A percentile compares a stretch with the other conserved stretches of the same genome.
phyloP scores from a whole-genome alignment of 2,329 filamentous ascomycete species.

The Cadophora malorum region DNA sequence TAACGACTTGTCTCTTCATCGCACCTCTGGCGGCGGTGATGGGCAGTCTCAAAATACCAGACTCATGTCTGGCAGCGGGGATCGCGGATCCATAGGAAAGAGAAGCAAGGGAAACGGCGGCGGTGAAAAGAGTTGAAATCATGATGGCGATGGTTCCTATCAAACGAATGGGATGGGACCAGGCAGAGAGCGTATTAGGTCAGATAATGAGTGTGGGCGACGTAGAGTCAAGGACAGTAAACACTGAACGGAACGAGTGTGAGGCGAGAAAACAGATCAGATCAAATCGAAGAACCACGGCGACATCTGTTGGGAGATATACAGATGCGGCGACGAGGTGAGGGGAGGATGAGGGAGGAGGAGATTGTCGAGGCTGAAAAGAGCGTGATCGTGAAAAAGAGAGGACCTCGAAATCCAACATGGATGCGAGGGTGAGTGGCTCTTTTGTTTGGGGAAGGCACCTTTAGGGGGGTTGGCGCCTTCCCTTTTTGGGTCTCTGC shows the following conservation, averaged over 20 bases:
- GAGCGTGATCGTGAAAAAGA: conserved; percentile 14
- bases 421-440: neutral
- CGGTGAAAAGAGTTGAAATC: conserved; percentile 27
- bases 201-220: conserved; percentile 10
- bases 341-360: neutral
- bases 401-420: neutral
- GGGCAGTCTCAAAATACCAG: conserved; percentile 25
- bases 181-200: conserved; percentile 8
- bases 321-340: neutral
- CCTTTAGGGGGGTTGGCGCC: conserved; percentile 8
- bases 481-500: neutral
- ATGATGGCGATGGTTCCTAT: conserved; percentile 20
- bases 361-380: conserved; percentile 12
- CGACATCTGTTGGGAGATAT: conserved; percentile 14
- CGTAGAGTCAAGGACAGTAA: conserved; percentile 8
- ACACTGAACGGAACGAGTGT: conserved; percentile 7
- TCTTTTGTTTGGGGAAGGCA: conserved; percentile 9
- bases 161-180: conserved; percentile 8
- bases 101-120: conserved; percentile 22
- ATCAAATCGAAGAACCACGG: conserved; percentile 2
- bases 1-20: conserved; percentile 17
- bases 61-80: conserved; percentile 16
- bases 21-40: conserved; percentile 13
- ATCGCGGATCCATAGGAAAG: conserved; percentile 19
- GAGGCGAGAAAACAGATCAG: conserved; percentile 9